phyloP scores from a whole-genome alignment of 2,329 filamentous ascomycete genomes.

The Penicillium fuscoglaucum region DNA sequence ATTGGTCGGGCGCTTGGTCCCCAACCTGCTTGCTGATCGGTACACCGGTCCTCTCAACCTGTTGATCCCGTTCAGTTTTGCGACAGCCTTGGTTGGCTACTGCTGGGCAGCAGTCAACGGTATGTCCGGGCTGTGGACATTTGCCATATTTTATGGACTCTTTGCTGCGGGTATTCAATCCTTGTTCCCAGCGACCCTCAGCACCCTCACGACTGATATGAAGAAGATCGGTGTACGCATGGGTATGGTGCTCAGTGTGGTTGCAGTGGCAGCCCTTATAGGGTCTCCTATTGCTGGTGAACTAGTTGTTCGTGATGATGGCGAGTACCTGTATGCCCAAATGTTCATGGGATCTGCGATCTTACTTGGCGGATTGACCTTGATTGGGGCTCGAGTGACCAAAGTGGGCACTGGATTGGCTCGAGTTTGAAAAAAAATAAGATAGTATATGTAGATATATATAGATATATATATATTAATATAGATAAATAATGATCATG shows the following conservation, averaged over 20 bases:
- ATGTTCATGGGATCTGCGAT: conserved; percentile 52
- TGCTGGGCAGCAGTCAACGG: conserved; percentile 60
- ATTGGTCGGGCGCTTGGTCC: conserved; percentile 57
- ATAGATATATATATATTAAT: neutral
- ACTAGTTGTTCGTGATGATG: conserved; percentile 48
- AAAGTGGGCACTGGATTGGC: conserved; percentile 34
- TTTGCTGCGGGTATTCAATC: conserved; percentile 64
- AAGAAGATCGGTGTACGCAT: conserved; percentile 58
- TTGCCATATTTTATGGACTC: conserved; percentile 64
- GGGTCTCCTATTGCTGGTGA: conserved; percentile 58
- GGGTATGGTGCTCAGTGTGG: conserved; percentile 57
- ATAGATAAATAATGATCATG: neutral
- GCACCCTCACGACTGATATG: conserved; percentile 55
- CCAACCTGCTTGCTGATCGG: conserved; percentile 59
- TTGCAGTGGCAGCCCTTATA: conserved; percentile 55
- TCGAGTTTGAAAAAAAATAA: conserved; percentile 31
- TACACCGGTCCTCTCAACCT: conserved; percentile 62
- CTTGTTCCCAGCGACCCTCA: conserved; percentile 64
- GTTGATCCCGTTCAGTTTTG: conserved; percentile 53
- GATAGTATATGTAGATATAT: neutral
- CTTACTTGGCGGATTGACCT: conserved; percentile 44
- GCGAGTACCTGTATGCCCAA: conserved; percentile 54
- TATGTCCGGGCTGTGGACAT: conserved; percentile 58
- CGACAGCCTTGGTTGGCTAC: conserved; percentile 48
- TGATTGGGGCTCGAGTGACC: conserved; percentile 44